phyloP scores from a whole-genome alignment of 148 eudicot genomes.

The Spergularia bocconei region DNA sequence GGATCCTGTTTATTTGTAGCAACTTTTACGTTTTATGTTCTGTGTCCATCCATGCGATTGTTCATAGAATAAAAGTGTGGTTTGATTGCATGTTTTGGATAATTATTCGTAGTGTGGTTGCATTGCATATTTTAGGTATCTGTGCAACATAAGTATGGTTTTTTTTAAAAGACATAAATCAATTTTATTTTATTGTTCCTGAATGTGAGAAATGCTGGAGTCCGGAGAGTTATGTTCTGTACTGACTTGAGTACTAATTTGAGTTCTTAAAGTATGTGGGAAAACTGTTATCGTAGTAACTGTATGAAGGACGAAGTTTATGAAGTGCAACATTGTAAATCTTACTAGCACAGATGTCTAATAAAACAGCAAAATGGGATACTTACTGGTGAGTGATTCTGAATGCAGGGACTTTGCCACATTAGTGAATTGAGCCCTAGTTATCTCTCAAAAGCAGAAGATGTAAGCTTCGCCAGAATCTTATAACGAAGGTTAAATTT shows the following conservation, averaged over 20 bases:
- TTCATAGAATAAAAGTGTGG: no score
- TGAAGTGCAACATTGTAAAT: slow-evolving; percentile 1
- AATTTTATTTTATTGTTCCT: neutral
- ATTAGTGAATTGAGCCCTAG: slow-evolving; percentile 85
- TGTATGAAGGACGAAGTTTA: neutral
- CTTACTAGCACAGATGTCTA: neutral
- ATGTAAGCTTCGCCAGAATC: slow-evolving; percentile 49
- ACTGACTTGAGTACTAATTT: neutral
- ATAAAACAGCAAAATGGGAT: neutral
- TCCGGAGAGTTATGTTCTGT: neutral
- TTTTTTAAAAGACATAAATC: no score
- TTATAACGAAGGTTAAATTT: neutral
- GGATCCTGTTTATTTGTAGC: neutral
- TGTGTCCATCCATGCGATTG: neutral
- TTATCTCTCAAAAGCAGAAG: slow-evolving; percentile 88
- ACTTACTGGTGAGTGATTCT: slow-evolving; percentile 7
- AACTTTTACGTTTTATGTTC: neutral
- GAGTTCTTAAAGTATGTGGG: neutral
- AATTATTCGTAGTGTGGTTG: no score
- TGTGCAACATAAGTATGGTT: no score
- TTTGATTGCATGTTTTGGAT: no score
- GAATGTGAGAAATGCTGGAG: neutral
- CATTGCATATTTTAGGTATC: no score
- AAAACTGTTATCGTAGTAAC: neutral
- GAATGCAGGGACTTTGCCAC: slow-evolving; percentile 94